These are phyloP conservation scores for Aegilops longissima DNA, from an alignment of 176 grass and related monocot genomes.

Conservation along the genomic window DNA sequence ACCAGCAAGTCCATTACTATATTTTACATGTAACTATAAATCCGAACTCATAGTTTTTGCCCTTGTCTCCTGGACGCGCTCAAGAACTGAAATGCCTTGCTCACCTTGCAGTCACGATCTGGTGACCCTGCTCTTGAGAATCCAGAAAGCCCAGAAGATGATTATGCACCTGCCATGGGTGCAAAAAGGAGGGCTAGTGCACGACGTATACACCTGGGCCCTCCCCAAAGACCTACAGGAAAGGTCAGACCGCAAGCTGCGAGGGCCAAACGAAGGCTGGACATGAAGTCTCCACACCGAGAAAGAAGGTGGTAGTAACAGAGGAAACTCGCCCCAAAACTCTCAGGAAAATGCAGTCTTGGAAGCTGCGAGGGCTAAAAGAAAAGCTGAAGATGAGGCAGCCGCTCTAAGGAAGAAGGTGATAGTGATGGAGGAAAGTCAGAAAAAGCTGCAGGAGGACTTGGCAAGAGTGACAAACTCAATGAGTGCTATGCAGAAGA, in stretches of 20 bases:
- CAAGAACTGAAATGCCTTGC: not conserved
- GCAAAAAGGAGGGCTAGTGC: not conserved
- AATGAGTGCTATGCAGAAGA: conserved; percentile 20
- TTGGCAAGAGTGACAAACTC: conserved; percentile 25
- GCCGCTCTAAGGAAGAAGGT: conserved; percentile 48
- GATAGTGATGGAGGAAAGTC: conserved; percentile 47
- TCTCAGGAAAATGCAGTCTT: not conserved
- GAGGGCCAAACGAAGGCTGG: conserved; percentile 7
- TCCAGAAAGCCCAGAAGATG: not conserved
- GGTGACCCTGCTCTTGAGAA: conserved; percentile 4
- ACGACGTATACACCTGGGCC: not conserved
- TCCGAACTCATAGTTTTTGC: not conserved
- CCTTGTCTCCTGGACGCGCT: not conserved
- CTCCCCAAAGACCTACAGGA: not conserved
- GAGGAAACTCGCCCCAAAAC: not conserved
- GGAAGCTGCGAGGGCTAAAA: conserved; percentile 42
- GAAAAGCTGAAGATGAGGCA: conserved; percentile 43
- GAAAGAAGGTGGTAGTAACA: not conserved
- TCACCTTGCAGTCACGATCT: conserved; percentile 8
- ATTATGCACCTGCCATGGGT: not conserved
- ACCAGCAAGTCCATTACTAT: not conserved
- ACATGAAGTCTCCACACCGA: not conserved
- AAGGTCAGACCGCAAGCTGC: not conserved
- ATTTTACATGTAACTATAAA: not conserved
- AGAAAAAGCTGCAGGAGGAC: conserved; percentile 46